A percentile compares a stretch with the other conserved stretches of the same genome.
These are phyloP conservation scores for Stevia rebaudiana DNA, from an alignment of 140 eudicot species.

Conservation along the genomic window DNA sequence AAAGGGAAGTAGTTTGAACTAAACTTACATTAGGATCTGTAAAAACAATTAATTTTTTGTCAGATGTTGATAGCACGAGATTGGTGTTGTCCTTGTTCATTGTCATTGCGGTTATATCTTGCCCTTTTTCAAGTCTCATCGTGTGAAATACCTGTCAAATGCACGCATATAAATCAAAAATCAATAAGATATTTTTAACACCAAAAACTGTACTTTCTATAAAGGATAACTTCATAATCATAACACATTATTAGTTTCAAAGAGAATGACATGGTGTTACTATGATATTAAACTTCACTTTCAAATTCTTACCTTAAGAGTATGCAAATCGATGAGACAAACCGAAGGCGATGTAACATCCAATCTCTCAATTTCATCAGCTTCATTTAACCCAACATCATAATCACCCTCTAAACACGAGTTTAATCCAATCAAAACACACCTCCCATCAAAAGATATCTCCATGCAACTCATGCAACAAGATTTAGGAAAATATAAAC, in stretches of 20 bases:
- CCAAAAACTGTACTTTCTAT: not conserved
- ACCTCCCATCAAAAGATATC: slow-evolving; percentile 70
- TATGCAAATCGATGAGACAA: slow-evolving; percentile 70
- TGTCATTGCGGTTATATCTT: slow-evolving; percentile 65
- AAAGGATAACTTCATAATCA: not conserved
- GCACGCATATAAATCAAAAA: not conserved
- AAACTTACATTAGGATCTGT: slow-evolving; percentile 87
- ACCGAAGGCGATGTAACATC: slow-evolving; percentile 63
- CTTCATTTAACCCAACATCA: slow-evolving; percentile 15
- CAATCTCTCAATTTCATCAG: slow-evolving; percentile 30
- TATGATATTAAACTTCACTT: too few relatives aligned
- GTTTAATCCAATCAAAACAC: slow-evolving; percentile 68
- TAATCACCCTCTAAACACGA: slow-evolving; percentile 38
- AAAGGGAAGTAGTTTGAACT: slow-evolving; percentile 5
- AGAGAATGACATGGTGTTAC: too few relatives aligned
- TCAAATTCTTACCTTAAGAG: slow-evolving; percentile 55
- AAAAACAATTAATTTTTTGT: slow-evolving; percentile 70
- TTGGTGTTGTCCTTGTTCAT: slow-evolving; percentile 85
- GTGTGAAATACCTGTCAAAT: slow-evolving; percentile 59
- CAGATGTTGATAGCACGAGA: slow-evolving; percentile 80
- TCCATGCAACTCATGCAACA: slow-evolving; percentile 74
- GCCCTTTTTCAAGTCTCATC: slow-evolving; percentile 58
- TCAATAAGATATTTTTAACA: too few relatives aligned
- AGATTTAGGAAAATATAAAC: slow-evolving; percentile 49
- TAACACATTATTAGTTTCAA: not conserved